These are phyloP conservation scores for Pseudogymnoascus sp. DNA, from an alignment of 2,329 filamentous ascomycete species.

Conservation along the genomic window DNA sequence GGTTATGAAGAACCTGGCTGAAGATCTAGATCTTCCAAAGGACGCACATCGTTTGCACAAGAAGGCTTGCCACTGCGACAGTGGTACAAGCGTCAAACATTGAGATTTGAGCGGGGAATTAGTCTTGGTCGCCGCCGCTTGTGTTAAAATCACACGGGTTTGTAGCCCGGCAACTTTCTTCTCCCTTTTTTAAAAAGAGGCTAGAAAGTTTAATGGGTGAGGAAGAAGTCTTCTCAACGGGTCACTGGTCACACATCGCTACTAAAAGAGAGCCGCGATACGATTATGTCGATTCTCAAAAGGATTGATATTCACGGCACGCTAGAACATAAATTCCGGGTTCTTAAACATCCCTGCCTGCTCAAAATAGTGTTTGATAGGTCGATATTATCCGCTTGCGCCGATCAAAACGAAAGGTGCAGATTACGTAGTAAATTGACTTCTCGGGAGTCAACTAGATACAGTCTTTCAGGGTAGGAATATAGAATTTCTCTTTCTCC, in stretches of 20 bases:
- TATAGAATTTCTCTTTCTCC: too few relatives aligned
- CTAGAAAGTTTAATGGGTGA: background rate
- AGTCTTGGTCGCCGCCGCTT: background rate
- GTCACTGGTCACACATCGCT: background rate
- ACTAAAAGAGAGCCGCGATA: background rate
- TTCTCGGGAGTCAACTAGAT: background rate
- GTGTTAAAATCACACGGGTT: background rate
- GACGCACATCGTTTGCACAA: background rate
- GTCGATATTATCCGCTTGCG: background rate
- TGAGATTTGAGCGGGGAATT: background rate
- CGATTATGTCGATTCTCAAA: background rate
- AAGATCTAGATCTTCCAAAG: background rate
- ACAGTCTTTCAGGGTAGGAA: background rate
- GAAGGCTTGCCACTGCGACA: slow-evolving; percentile 2
- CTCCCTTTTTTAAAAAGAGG: background rate
- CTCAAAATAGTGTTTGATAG: background rate
- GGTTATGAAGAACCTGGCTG: background rate
- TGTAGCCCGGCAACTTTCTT: background rate
- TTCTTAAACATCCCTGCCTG: background rate
- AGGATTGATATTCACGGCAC: background rate
- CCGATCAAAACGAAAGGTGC: background rate
- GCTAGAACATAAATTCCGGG: background rate
- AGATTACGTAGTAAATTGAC: background rate
- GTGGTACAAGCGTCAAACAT: background rate
- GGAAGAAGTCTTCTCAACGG: background rate